Percentiles rank a stretch among this genome's conserved stretches.
Conservation (phyloP, 1,284 basidiomycete genomes). For the Lentinula novae-zelandiae region DNA sequence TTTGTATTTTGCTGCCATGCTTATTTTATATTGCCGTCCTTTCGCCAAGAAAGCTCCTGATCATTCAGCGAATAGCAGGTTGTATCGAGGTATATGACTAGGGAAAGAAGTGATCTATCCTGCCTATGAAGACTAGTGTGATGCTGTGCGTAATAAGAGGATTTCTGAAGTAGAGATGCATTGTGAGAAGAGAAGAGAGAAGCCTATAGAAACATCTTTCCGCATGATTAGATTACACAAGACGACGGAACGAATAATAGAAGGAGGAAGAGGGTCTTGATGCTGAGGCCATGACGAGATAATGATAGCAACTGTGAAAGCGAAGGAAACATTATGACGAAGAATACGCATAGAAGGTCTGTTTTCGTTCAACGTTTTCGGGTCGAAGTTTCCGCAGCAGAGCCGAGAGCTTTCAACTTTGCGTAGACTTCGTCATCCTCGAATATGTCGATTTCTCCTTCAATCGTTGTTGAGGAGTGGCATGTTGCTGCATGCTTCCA, state of each 20-base stretch:
- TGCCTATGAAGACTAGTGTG: neutral
- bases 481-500: conserved; percentile 79
- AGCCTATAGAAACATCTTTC: neutral
- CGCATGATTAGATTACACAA: neutral
- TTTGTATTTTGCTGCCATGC: neutral
- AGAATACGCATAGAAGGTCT: neutral
- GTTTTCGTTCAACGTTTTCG: neutral
- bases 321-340: neutral
- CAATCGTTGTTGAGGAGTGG: conserved; percentile 53
- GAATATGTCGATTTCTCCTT: conserved; percentile 52
- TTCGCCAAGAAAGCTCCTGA: too few relatives aligned
- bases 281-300: neutral
- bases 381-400: neutral
- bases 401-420: conserved; percentile 11
- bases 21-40: neutral
- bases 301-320: neutral
- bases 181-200: neutral
- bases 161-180: neutral
- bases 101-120: neutral
- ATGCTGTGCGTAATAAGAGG: neutral
- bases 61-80: too few relatives aligned
- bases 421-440: conserved; percentile 33
- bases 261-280: neutral
- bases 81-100: neutral
- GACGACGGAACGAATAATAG: neutral